These are phyloP conservation scores for Ensete glaucum DNA, from an alignment of 176 grass and related monocot species.

Conservation along the genomic window DNA sequence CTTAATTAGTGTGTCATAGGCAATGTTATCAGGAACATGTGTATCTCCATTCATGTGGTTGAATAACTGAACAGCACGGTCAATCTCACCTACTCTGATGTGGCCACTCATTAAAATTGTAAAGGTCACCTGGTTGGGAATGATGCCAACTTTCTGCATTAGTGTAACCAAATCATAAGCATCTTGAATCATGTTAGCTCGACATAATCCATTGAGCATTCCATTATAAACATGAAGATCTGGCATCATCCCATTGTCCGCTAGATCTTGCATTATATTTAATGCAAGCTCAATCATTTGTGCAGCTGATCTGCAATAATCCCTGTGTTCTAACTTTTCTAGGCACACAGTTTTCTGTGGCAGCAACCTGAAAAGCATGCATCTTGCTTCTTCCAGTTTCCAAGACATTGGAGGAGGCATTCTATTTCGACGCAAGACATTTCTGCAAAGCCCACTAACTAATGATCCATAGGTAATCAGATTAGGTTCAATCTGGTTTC, in stretches of 20 bases:
- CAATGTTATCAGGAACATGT: slow-evolving; percentile 13
- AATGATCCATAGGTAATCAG: slow-evolving; percentile 28
- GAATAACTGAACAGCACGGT: slow-evolving; percentile 29
- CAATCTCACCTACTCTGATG: slow-evolving; percentile 24
- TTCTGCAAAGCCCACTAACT: slow-evolving; percentile 26
- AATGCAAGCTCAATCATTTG: slow-evolving; percentile 13
- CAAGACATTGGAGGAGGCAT: slow-evolving; percentile 14
- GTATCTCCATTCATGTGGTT: slow-evolving; percentile 19
- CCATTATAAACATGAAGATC: slow-evolving; percentile 34
- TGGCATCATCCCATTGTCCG: slow-evolving; percentile 25
- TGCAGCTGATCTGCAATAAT: background rate
- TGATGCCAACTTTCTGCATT: slow-evolving; percentile 26
- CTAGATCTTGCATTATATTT: slow-evolving; percentile 21
- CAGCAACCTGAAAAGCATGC: slow-evolving; percentile 28
- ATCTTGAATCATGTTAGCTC: slow-evolving; percentile 28
- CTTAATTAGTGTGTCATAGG: slow-evolving; percentile 26
- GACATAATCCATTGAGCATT: slow-evolving; percentile 36
- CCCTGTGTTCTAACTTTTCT: background rate
- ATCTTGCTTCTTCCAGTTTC: slow-evolving; percentile 23
- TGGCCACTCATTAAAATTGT: slow-evolving; percentile 26
- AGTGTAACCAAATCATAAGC: slow-evolving; percentile 26
- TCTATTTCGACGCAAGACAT: slow-evolving; percentile 10
- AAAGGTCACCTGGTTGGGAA: slow-evolving; percentile 33
- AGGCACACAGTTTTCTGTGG: slow-evolving; percentile 9
- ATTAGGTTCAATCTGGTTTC: slow-evolving; percentile 29